Percentiles rank a stretch among this genome's conserved stretches.
These are phyloP conservation scores for Penicillium canescens DNA, from an alignment of 495 filamentous ascomycete species.

Conservation along the genomic window DNA sequence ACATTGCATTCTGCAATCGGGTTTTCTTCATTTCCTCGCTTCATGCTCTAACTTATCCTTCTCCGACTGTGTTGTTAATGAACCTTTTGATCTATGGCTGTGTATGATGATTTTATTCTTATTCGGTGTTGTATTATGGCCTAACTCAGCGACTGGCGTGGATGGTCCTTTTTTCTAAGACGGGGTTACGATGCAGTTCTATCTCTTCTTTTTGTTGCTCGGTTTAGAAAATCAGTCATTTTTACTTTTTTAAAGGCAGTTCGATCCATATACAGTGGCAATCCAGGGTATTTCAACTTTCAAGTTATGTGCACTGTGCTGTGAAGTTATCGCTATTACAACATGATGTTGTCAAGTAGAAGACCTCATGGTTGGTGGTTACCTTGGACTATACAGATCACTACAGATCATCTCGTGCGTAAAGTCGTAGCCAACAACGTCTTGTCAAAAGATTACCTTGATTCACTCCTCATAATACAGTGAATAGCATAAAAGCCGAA, in stretches of 20 bases:
- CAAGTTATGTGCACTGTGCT: too few species aligned
- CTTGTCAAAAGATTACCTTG: not conserved
- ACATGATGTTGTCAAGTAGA: too few species aligned
- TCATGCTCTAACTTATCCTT: not conserved
- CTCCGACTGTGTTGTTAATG: conserved; percentile 26
- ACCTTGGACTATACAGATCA: too few species aligned
- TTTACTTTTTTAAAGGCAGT: conserved; percentile 12
- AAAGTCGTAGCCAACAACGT: too few species aligned
- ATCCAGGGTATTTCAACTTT: too few species aligned
- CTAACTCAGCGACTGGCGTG: conserved; percentile 26
- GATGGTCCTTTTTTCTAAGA: conserved; percentile 20
- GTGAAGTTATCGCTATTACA: too few species aligned
- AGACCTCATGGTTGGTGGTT: too few species aligned
- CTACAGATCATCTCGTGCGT: too few species aligned
- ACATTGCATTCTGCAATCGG: not conserved
- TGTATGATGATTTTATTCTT: conserved; percentile 10
- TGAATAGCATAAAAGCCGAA: not conserved
- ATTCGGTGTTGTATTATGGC: conserved; percentile 14
- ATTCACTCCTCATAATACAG: conserved; percentile 8
- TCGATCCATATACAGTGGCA: conserved; percentile 3
- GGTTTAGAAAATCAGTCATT: conserved; percentile 18
- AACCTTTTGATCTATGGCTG: conserved; percentile 2
- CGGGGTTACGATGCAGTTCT: conserved; percentile 10
- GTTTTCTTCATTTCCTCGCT: not conserved
- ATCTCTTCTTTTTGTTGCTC: conserved; percentile 9